Conservation (phyloP, 2,329 filamentous ascomycete genomes). For the Lachnellula hyalina region DNA sequence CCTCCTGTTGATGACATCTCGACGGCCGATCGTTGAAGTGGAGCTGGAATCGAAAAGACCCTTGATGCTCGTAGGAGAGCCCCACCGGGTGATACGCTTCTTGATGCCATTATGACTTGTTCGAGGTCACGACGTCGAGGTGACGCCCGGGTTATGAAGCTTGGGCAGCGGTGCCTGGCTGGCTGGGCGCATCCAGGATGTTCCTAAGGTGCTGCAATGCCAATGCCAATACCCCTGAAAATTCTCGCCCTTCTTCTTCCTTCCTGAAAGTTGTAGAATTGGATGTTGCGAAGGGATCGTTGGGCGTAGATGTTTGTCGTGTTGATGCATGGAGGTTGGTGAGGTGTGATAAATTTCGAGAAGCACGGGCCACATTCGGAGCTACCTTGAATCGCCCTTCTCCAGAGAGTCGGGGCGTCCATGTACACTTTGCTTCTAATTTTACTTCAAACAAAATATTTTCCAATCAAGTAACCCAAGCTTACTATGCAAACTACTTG, state of each 20-base stretch:
- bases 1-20: slow-evolving; percentile 43
- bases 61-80: slow-evolving; percentile 79
- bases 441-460: no score
- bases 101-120: slow-evolving; percentile 26
- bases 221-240: not conserved
- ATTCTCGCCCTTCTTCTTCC: not conserved
- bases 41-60: slow-evolving; percentile 79
- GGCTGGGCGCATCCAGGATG: not conserved
- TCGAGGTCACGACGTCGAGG: not conserved
- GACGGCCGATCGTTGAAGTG: slow-evolving; percentile 58
- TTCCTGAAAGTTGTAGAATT: not conserved
- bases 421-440: no score
- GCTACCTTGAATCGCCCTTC: no score
- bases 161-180: not conserved
- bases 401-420: no score
- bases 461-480: no score
- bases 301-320: not conserved
- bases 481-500: no score
- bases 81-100: slow-evolving; percentile 53
- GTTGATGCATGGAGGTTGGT: not conserved
- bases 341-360: not conserved
- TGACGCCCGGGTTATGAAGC: not conserved
- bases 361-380: no score
- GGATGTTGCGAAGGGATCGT: not conserved
- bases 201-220: not conserved